A percentile compares a stretch with the other conserved stretches of the same genome.
phyloP scores from a whole-genome alignment of 1,284 basidiomycete genomes.

The Leccinum fallax region DNA sequence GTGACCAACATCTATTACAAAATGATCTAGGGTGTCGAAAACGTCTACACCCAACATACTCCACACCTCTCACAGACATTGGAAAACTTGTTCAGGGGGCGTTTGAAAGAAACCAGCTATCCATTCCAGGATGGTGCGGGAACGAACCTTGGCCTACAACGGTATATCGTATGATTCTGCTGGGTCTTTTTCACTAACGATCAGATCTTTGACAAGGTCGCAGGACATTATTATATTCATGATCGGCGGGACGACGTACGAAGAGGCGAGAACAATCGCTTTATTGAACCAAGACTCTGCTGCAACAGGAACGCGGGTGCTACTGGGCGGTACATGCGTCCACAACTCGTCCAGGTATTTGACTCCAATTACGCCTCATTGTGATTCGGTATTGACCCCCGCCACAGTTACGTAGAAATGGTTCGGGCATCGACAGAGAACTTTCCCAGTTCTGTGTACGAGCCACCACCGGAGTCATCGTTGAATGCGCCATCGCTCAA shows the following conservation, averaged over 20 bases:
- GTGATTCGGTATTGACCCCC: constrained; percentile 7
- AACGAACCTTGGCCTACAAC: constrained; percentile 67
- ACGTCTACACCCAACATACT: constrained; percentile 98
- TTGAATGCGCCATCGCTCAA: constrained; percentile 76
- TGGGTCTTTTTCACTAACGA: constrained; percentile 4
- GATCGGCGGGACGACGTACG: constrained; percentile 93
- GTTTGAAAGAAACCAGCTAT: constrained; percentile 86
- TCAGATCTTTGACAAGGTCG: constrained; percentile 53
- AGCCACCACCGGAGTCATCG: constrained; percentile 68
- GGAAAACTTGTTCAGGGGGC: constrained; percentile 87
- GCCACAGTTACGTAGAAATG: constrained; percentile 72
- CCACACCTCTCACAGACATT: constrained; percentile 93
- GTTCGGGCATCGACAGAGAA: constrained; percentile 60
- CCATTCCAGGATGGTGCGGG: constrained; percentile 82
- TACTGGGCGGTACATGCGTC: constrained; percentile 91
- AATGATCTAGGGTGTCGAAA: constrained; percentile 84
- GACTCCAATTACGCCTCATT: background rate
- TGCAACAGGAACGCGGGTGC: constrained; percentile 65
- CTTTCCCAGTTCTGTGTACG: constrained; percentile 68
- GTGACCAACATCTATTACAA: constrained; percentile 1
- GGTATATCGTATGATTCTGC: constrained; percentile 42
- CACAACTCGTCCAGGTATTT: constrained; percentile 88
- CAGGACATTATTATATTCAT: constrained; percentile 96
- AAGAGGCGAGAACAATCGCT: constrained; percentile 84
- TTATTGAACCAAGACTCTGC: constrained; percentile 81